Evolutionary conservation across 495 filamentous ascomycete species (phyloP).

Genomic region (Talaromyces trachyspermus): DNA sequence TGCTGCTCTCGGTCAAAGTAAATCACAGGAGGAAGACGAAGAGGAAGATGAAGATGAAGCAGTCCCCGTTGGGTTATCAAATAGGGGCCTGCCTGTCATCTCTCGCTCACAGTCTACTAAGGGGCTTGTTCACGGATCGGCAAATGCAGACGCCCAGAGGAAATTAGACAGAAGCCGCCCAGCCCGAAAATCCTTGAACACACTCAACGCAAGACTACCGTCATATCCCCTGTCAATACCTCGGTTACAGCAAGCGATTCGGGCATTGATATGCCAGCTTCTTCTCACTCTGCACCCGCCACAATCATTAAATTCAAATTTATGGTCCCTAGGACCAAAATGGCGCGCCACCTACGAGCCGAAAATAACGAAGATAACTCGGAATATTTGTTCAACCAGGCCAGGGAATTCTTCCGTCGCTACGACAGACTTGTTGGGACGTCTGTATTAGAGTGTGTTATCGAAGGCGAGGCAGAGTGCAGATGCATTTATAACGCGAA

Average conservation of each 20-base stretch:
- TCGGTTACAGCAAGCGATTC: slow-evolving; percentile 4
- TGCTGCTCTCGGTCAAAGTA: too few species aligned
- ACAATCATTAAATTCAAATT: slow-evolving; percentile 2
- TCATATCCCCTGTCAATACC: too few species aligned
- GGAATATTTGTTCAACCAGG: slow-evolving; percentile 1
- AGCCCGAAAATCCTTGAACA: not conserved
- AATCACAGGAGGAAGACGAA: too few species aligned
- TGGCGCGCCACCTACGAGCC: not conserved
- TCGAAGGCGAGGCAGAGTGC: slow-evolving; percentile 4
- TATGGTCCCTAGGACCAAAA: not conserved
- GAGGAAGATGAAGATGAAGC: not conserved
- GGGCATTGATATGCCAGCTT: not conserved
- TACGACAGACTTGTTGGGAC: slow-evolving; percentile 1
- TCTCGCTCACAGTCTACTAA: not conserved
- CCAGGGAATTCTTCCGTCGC: slow-evolving; percentile 3
- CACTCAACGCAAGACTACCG: not conserved
- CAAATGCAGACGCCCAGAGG: not conserved
- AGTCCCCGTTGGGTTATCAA: not conserved
- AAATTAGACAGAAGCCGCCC: not conserved
- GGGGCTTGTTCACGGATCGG: too few species aligned
- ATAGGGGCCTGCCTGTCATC: slow-evolving; percentile 1
- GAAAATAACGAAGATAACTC: not conserved
- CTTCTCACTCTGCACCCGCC: not conserved
- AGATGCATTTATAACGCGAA: slow-evolving; percentile 7
- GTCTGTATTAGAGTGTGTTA: slow-evolving; percentile 1